Conservation (phyloP, 139 green algal genomes). For the Chlamydomonas asymmetrica region DNA sequence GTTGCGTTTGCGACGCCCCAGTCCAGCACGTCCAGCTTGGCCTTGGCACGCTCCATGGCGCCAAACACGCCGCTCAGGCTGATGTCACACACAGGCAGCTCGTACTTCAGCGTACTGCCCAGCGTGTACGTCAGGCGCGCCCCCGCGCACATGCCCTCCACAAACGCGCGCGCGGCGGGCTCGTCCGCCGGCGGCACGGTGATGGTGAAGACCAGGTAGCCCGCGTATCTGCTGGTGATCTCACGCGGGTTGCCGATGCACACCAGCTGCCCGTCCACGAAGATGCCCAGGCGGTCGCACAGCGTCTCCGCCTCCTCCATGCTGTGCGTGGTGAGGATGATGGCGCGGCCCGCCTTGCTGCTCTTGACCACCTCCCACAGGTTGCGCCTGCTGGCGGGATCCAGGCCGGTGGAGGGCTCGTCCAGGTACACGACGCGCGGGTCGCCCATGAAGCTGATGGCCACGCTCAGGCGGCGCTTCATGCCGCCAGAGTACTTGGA, state of each 20-base stretch:
- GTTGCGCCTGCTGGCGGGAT: conserved; percentile 75
- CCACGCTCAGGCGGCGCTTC: conserved; percentile 67
- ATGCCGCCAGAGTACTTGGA: conserved; percentile 51
- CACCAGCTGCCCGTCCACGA: conserved; percentile 77
- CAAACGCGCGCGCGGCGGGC: conserved; percentile 33
- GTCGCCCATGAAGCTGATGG: conserved; percentile 61
- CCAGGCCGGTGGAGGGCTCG: conserved; percentile 77
- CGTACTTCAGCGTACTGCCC: conserved; percentile 53
- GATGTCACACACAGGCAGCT: conserved; percentile 58
- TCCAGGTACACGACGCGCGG: conserved; percentile 71
- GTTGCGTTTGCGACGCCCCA: conserved; percentile 90
- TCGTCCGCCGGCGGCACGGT: conserved; percentile 54
- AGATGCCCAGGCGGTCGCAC: conserved; percentile 68
- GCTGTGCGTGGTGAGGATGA: conserved; percentile 91
- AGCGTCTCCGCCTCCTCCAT: conserved; percentile 89
- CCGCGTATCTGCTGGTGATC: conserved; percentile 62
- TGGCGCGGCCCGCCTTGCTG: conserved; percentile 67
- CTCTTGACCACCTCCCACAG: conserved; percentile 83
- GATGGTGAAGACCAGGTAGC: conserved; percentile 79
- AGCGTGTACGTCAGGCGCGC: conserved; percentile 67
- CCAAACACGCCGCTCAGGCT: conserved; percentile 63
- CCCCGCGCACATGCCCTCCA: conserved; percentile 42
- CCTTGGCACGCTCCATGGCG: conserved; percentile 52
- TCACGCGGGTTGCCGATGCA: conserved; percentile 87
- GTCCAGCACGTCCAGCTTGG: conserved; percentile 69